These are phyloP conservation scores for Lasiosphaeria ovina DNA, from an alignment of 495 filamentous ascomycete species.

Conservation along the genomic window DNA sequence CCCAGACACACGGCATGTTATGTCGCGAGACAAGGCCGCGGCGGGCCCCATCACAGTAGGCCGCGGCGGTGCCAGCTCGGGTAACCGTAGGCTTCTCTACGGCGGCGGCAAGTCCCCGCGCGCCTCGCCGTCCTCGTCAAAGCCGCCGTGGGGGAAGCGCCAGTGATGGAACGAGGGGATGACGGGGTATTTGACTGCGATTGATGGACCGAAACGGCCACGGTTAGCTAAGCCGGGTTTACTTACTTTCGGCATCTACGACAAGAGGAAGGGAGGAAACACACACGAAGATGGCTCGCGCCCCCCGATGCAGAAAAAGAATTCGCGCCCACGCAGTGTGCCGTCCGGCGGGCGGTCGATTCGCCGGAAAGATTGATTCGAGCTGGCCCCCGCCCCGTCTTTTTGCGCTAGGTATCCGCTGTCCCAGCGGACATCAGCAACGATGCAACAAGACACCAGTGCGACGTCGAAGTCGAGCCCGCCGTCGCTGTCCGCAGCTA, in stretches of 20 bases:
- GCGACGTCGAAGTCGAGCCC: conserved; percentile 15
- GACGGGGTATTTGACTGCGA: conserved; percentile 13
- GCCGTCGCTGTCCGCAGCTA: conserved; percentile 12
- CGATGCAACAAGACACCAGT: conserved; percentile 10
- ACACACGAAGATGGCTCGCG: conserved; percentile 2
- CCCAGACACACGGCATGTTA: conserved; percentile 8
- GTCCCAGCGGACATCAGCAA: conserved; percentile 2
- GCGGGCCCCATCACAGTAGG: not conserved
- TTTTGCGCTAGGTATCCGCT: conserved; percentile 10
- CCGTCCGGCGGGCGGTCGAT: conserved; percentile 7
- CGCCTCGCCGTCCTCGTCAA: too few relatives aligned
- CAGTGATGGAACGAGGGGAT: conserved; percentile 23
- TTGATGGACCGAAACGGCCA: not conserved
- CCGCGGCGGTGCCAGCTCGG: conserved; percentile 2
- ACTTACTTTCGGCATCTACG: too few relatives aligned
- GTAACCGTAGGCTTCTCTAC: conserved; percentile 3
- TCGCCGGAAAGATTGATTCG: conserved; percentile 1
- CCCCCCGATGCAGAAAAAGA: conserved; percentile 11
- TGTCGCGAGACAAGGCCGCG: conserved; percentile 4
- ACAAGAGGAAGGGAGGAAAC: not conserved
- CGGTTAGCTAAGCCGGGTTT: conserved; percentile 6
- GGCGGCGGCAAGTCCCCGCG: too few relatives aligned
- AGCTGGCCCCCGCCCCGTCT: not conserved
- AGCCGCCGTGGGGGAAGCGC: conserved; percentile 19
- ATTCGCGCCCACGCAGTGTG: conserved; percentile 5